A percentile compares a stretch with the other conserved stretches of the same genome.
Conservation (phyloP, 1,139 yeast genomes). For the Tardiomyces depauwii region DNA sequence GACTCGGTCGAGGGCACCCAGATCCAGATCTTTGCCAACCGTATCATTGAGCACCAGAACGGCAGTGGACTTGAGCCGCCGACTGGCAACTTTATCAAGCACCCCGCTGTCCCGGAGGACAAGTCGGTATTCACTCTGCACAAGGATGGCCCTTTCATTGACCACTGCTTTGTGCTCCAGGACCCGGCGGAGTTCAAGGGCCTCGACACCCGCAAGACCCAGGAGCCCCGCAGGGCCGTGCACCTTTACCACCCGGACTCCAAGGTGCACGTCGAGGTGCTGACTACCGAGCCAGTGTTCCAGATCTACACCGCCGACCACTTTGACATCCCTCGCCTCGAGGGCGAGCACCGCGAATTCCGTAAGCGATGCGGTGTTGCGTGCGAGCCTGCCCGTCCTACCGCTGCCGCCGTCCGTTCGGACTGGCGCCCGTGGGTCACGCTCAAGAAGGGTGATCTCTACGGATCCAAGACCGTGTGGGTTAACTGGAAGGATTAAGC, state of each 20-base stretch:
- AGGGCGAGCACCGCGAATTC: constrained; percentile 25
- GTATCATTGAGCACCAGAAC: constrained; percentile 25
- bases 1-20: constrained; percentile 22
- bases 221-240: constrained; percentile 14
- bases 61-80: constrained; percentile 33
- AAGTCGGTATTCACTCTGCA: constrained; percentile 16
- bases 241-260: constrained; percentile 37
- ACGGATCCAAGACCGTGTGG: constrained; percentile 42
- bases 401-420: constrained; percentile 34
- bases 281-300: constrained; percentile 57
- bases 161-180: constrained; percentile 41
- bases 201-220: constrained; percentile 32
- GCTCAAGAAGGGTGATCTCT: constrained; percentile 40
- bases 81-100: constrained; percentile 35
- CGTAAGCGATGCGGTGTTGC: constrained; percentile 48
- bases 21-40: constrained; percentile 22
- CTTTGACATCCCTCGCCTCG: constrained; percentile 27
- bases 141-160: constrained; percentile 31
- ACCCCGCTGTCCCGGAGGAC: constrained; percentile 14
- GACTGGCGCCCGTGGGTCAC: constrained; percentile 41
- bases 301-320: constrained; percentile 58
- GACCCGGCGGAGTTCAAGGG: constrained; percentile 5
- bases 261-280: constrained; percentile 30
- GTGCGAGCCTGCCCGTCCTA: constrained; percentile 51
- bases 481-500: constrained; percentile 14